Evolutionary conservation across 768 basidiomycete species (phyloP).

Genomic region (Austroboletus festivus): DNA sequence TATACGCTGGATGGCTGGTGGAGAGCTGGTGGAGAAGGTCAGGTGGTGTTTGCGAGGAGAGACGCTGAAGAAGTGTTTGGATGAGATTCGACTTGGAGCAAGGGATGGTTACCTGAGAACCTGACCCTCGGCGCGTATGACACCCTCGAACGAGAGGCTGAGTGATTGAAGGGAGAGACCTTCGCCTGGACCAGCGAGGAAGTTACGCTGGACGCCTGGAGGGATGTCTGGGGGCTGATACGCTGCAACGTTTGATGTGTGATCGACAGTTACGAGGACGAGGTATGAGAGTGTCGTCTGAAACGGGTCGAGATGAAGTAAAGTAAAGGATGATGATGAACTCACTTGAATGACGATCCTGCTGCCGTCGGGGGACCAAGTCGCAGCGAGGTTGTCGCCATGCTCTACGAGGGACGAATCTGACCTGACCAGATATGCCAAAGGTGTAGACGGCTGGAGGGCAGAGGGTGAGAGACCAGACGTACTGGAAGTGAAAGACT

Average conservation of each 20-base stretch:
- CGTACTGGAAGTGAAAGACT: not conserved
- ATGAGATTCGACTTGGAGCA: conserved; percentile 1
- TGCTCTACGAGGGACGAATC: conserved; percentile 75
- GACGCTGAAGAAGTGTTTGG: conserved; percentile 43
- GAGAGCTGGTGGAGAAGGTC: conserved; percentile 69
- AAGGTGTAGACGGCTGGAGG: conserved; percentile 65
- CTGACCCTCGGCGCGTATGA: conserved; percentile 72
- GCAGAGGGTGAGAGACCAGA: not conserved
- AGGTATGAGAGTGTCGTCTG: conserved; percentile 82
- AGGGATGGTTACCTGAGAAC: conserved; percentile 54
- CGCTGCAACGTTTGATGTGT: conserved; percentile 49
- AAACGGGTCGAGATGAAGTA: not conserved
- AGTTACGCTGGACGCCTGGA: conserved; percentile 54
- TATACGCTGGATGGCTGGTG: conserved; percentile 77
- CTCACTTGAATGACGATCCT: conserved; percentile 78
- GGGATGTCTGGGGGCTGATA: conserved; percentile 54
- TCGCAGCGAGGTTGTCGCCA: conserved; percentile 70
- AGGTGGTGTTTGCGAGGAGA: conserved; percentile 71
- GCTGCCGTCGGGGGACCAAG: conserved; percentile 83
- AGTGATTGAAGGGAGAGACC: conserved; percentile 66
- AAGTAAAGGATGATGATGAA: conserved; percentile 6
- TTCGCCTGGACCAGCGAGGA: conserved; percentile 80
- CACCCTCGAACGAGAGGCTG: conserved; percentile 73
- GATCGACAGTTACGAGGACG: conserved; percentile 67
- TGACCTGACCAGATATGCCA: conserved; percentile 75